phyloP scores from a whole-genome alignment of 345 rosid genomes.

The Pseudoturritis turrita region DNA sequence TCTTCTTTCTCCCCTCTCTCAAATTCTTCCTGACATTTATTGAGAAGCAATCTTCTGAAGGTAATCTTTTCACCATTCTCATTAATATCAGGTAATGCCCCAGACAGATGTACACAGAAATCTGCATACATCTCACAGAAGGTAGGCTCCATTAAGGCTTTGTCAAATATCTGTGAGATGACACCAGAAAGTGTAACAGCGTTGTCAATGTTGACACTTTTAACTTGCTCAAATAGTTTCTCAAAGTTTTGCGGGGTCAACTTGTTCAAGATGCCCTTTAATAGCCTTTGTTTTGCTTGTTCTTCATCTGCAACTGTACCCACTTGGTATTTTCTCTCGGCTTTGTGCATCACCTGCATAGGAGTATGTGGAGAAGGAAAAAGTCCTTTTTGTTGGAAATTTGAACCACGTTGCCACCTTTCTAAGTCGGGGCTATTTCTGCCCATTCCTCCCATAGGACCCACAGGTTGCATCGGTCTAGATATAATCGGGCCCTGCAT shows the following conservation, averaged over 20 bases:
- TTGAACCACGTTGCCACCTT: slow-evolving; percentile 78
- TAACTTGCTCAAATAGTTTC: slow-evolving; percentile 88
- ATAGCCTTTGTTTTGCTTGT: slow-evolving; percentile 73
- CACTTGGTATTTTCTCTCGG: slow-evolving; percentile 88
- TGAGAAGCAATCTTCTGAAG: slow-evolving; percentile 80
- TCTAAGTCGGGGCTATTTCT: slow-evolving; percentile 65
- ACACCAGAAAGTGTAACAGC: slow-evolving; percentile 67
- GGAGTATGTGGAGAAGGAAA: slow-evolving; percentile 89
- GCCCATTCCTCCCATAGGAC: slow-evolving; percentile 58
- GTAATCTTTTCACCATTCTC: slow-evolving; percentile 72
- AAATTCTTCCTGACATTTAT: slow-evolving; percentile 96
- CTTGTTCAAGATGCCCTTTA: slow-evolving; percentile 91
- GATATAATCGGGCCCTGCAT: slow-evolving; percentile 56
- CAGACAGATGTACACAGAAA: slow-evolving; percentile 67
- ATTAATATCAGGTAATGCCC: slow-evolving; percentile 67
- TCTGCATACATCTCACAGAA: slow-evolving; percentile 97
- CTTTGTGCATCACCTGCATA: slow-evolving; percentile 81
- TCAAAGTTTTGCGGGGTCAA: slow-evolving; percentile 95
- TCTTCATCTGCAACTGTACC: slow-evolving; percentile 79
- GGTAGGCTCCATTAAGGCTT: slow-evolving; percentile 97
- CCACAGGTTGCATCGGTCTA: slow-evolving; percentile 70
- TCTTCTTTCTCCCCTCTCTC: slow-evolving; percentile 92
- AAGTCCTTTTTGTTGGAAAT: slow-evolving; percentile 66
- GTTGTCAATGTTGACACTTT: slow-evolving; percentile 78
- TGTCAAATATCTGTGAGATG: slow-evolving; percentile 91